Evolutionary conservation across 371 early-diverging fungal genomes (phyloP).

Genomic region (Apophysomyces ossiformis): DNA sequence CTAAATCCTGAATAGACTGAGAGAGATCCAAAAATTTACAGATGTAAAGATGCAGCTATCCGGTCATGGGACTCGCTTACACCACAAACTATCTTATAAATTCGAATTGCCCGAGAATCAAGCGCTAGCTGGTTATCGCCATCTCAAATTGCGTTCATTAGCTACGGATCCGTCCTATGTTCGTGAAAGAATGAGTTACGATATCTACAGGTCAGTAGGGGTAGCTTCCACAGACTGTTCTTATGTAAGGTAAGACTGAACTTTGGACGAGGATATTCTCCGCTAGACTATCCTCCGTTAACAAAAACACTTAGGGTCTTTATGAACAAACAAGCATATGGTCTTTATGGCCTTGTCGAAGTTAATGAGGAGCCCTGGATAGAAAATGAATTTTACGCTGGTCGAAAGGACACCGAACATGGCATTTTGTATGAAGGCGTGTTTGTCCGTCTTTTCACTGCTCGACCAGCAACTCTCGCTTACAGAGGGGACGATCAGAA

Average conservation of each 20-base stretch:
- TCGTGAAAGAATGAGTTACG: constrained; percentile 37
- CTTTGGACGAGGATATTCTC: background rate
- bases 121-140: constrained; percentile 26
- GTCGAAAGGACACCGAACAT: constrained; percentile 29
- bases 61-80: constrained; percentile 35
- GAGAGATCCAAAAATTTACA: constrained; percentile 21
- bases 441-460: constrained; percentile 3
- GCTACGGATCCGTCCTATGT: constrained; percentile 44
- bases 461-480: constrained; percentile 27
- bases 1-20: constrained; percentile 15
- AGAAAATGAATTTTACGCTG: constrained; percentile 36
- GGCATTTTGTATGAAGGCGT: constrained; percentile 41
- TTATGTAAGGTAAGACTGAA: constrained; percentile 22
- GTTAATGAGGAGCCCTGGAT: constrained; percentile 42
- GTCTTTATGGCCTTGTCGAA: constrained; percentile 45
- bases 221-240: constrained; percentile 29
- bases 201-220: constrained; percentile 30
- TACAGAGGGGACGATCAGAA: constrained; percentile 24
- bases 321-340: constrained; percentile 38
- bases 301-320: constrained; percentile 25
- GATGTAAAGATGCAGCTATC: constrained; percentile 31
- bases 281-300: background rate
- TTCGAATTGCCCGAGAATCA: constrained; percentile 30
- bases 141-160: constrained; percentile 38
- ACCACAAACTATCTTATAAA: constrained; percentile 41